phyloP scores from a whole-genome alignment of 2,329 filamentous ascomycete species.

The Sporothrix phasma region DNA sequence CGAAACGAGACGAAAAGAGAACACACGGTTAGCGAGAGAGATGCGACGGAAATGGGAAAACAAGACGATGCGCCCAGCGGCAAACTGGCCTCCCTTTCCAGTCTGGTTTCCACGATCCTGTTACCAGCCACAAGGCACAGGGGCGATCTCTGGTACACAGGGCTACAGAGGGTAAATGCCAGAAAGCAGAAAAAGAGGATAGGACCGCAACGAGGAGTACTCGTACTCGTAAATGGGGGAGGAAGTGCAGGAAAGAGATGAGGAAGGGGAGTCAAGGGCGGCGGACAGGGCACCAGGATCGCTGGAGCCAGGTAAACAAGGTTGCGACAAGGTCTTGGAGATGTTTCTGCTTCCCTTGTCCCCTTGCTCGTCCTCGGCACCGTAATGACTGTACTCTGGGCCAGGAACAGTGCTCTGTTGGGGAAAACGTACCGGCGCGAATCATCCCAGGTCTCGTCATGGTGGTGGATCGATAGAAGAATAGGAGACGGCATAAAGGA shows the following conservation, averaged over 20 bases:
- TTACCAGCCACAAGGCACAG: constrained; percentile 11
- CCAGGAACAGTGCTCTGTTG: not conserved
- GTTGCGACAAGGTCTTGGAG: constrained; percentile 1
- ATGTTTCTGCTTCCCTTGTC: not conserved
- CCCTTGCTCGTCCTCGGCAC: not conserved
- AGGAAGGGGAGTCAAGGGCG: constrained; percentile 1
- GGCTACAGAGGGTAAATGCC: constrained; percentile 15
- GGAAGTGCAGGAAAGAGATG: constrained; percentile 18
- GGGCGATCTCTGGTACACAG: constrained; percentile 7
- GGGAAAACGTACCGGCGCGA: constrained; percentile 44
- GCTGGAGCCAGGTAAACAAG: constrained; percentile 6
- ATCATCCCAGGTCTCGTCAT: constrained; percentile 53
- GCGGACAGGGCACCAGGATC: constrained; percentile 1
- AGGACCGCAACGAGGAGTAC: not conserved
- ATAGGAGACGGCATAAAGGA: constrained; percentile 24
- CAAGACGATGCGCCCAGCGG: constrained; percentile 9
- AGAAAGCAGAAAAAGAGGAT: constrained; percentile 4
- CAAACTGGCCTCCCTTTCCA: constrained; percentile 4
- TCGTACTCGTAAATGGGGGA: constrained; percentile 14
- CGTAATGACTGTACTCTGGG: constrained; percentile 5
- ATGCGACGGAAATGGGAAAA: constrained; percentile 13
- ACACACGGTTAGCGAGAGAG: constrained; percentile 18
- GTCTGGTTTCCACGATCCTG: constrained; percentile 10
- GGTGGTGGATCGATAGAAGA: constrained; percentile 27
- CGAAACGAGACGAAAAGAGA: constrained; percentile 13